Conservation (phyloP, 768 basidiomycete species). For the Omphalotus guepiniiformis region DNA sequence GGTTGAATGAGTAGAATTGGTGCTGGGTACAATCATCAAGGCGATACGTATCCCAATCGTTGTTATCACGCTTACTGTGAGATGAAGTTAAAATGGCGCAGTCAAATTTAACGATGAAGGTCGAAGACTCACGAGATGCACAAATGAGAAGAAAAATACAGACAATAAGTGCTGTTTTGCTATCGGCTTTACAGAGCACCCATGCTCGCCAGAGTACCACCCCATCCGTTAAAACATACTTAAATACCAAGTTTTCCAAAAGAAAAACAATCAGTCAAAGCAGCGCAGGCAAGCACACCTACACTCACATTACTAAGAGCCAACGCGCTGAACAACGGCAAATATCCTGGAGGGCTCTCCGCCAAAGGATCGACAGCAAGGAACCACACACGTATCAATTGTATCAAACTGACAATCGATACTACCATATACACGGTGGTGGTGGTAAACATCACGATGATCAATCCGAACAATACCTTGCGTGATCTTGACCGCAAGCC, state of each 20-base stretch:
- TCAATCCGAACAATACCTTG: slow-evolving; percentile 5
- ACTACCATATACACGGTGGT: background rate
- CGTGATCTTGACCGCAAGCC: background rate
- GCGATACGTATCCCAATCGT: background rate
- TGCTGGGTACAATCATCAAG: background rate
- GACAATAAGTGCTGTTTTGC: background rate
- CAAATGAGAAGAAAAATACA: background rate
- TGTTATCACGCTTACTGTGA: background rate
- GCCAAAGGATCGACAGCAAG: background rate
- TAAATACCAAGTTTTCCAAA: background rate
- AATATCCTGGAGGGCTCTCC: background rate
- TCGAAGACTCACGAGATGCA: background rate
- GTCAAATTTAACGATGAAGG: background rate
- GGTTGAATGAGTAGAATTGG: background rate
- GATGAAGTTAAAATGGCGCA: background rate
- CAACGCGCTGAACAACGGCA: background rate
- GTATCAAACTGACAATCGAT: slow-evolving; percentile 3
- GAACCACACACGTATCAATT: background rate
- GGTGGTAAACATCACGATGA: slow-evolving; percentile 5
- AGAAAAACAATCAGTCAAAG: background rate
- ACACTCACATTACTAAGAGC: slow-evolving; percentile 1
- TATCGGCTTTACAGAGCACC: slow-evolving; percentile 1
- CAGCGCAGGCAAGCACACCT: background rate
- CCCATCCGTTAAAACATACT: slow-evolving; percentile 6
- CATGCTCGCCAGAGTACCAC: slow-evolving; percentile 11